Percentiles rank a stretch among this genome's conserved stretches.
Conservation (phyloP, 345 rosid species). For the Dovyalis caffra region DNA sequence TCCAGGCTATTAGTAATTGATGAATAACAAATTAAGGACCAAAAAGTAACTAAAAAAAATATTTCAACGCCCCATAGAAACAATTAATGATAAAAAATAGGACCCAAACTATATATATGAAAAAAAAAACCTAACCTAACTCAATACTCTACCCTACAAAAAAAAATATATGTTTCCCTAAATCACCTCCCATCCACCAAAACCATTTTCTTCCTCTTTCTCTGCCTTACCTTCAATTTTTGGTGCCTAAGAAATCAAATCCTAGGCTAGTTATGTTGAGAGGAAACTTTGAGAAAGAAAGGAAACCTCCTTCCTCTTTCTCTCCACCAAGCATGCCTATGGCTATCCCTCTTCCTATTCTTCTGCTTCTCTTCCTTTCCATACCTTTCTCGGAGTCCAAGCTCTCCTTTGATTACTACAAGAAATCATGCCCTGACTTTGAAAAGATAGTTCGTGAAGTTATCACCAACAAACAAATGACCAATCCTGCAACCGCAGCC, state of each 20-base stretch:
- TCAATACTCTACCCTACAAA: background rate
- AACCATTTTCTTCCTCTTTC: background rate
- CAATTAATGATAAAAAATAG: constrained; percentile 4
- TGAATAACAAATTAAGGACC: background rate
- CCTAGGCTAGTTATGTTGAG: background rate
- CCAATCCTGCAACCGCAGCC: constrained; percentile 67
- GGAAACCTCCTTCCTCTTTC: constrained; percentile 8
- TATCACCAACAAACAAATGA: constrained; percentile 48
- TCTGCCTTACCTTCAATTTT: background rate
- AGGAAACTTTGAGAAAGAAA: constrained; percentile 13
- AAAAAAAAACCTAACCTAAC: background rate
- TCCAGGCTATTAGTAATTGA: background rate
- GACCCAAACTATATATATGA: background rate
- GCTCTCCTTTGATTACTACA: constrained; percentile 51
- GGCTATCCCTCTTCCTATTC: constrained; percentile 7
- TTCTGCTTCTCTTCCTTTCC: constrained; percentile 17
- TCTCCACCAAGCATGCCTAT: constrained; percentile 10
- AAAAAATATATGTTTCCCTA: background rate
- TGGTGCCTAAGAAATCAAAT: background rate
- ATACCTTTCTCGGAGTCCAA: constrained; percentile 18
- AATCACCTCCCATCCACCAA: constrained; percentile 22
- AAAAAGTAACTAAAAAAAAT: no score
- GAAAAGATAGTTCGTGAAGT: constrained; percentile 35
- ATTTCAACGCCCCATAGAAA: background rate
- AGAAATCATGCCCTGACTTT: constrained; percentile 56